Evolutionary conservation across 2,329 filamentous ascomycete genomes (phyloP), one percentile per base, ranked within the genome.

Genomic region (Alternaria ventricosa): DNA sequence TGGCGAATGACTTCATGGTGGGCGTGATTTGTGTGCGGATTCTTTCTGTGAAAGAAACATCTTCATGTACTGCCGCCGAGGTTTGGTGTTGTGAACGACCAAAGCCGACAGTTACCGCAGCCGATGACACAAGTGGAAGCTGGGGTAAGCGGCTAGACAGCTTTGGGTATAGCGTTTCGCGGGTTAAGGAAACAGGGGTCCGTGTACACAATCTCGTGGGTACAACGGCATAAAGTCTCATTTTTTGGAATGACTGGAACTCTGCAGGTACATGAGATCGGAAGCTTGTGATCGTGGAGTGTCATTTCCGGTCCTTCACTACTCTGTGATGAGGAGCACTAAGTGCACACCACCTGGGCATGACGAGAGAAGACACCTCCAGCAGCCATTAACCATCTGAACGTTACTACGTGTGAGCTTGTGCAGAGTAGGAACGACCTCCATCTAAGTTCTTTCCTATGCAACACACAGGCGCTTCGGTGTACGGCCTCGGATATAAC

Each of bases 1-100:
- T 75, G 33, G 72, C 68, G 58, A 74, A 66, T 36, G 66, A 66
- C 63, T 77, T 80, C 74, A 78, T 78, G 66, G 66, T 66, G 71
- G 61, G 54, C 63, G 55, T 28, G 36, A 46, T 51, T 46, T 64
- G 55, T 47, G 22, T 45, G 55, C 54, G 60, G 66, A 43, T 61
- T 63, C 53, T 57, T 67, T 36, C 22, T 55, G 54, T 41, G 61
- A 68, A 60, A 65, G 64, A 65, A 67, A 71, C 72, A 77, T 76
- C 50, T 64, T 71, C 65, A 64, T 64, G 71, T 66, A 63, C 41
- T 68, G 65, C 65, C 60, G 57, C 60, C 65, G 67, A 64, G 69
- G 61, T 70, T 61, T 67, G 57, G 55, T 61, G 56, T 63, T 63
- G 63, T 68, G 64, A 60, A 59, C 36, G 50, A 53, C 57, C 57